Base-by-base conservation (phyloP, 257 asterid genomes). In the Fraxinus quadrangulata region DNA sequence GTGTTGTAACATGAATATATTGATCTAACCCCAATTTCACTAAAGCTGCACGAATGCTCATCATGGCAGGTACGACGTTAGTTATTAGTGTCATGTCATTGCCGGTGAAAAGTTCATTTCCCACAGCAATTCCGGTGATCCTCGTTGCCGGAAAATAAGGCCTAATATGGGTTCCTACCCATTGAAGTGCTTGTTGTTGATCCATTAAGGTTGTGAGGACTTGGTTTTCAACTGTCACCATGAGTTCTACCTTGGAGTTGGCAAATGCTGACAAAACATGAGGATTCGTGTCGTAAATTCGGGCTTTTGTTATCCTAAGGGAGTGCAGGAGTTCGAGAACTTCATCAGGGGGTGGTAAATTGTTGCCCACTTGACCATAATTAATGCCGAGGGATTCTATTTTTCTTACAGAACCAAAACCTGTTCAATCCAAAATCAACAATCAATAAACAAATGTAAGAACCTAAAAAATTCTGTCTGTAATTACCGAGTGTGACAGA, bases 41-140 rank as follows among this genome's bases (percentile, higher is more conserved):
- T 4, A 95, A 76, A 0, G 99, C 98, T 1, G 85, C 78, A 75
- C 89, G 97, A 79, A 95, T 85, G 90, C 84, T 88, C 2, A 85
- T 78, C 92, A 93, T 88, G 31, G 97, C 96, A 0, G 99, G 98
- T 0, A 91, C 94, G 77, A 93, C 90, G 86, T 86, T 74, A 37
- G 76, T 19, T 31, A 90, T 21, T 72, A 89, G 86, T 2, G 95
- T 77, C 59, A 84, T 86, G 82, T 88, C 96, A 19, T 67, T 90
- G 19, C 93, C 97, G 7, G 93, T 80, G 42, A 79, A 84, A 0
- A 87, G 73, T 81, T 87, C 91, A 24, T 87, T 87, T 0, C 91
- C 91, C 0, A 85, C 91, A 0, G 86, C 83, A 14, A 87, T 83
- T 12, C 88, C 88, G 12, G 84, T 83, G 67, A 87, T 85, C 24